Evolutionary conservation across 129 eudicot species (phyloP), one percentile per base, ranked within the genome.

Genomic region (Heracleum sosnowskyi): DNA sequence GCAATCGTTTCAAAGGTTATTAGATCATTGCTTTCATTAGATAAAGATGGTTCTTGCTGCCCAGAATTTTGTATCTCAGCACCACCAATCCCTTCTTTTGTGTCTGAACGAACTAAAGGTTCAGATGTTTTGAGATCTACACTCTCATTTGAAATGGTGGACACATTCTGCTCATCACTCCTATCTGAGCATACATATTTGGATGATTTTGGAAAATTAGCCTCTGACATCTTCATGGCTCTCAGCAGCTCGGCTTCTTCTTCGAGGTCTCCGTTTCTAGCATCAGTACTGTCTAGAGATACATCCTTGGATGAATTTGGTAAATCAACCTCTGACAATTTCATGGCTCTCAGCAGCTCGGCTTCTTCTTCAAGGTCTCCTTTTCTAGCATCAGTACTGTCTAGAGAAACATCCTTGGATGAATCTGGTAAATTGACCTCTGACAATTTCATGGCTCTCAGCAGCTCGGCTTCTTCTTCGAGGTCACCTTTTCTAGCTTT

Each of bases 331-430:
- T 87, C 90, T 49, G 99, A 95, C 31, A 91, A 71, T 83, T 89
- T 79, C 85, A 95, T 82, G 85, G 82, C 94, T 83, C 78, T 90
- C 77, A 87, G 77, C 49, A 95, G 85, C 85, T 90, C 95, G 45
- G 86, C 93, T 86, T 90, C 97, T 81, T 95, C 99, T 85, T 91
- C 92, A 73, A 84, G 82, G 57, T 95, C 99, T 71, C 97, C 96
- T 87, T 88, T 90, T 78, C 91, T 90, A 41, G 77, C 84, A 55
- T 55, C 4, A 55, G 29, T 1, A 24, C 12, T 22, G 64, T 55
- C 64, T 24, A 55, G 9, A 79, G 46, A 57, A 64, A 57, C 60
- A 83, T 85, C 88, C 75, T 66, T 81, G 53, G 80, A 73, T 33
- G 84, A 72, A 84, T 77, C 63, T 75, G 86, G 76, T 40, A 16